A percentile compares a stretch with the other conserved stretches of the same genome.
phyloP scores from a whole-genome alignment of 208 protist genomes.

The Trichomonas vaginalis region DNA sequence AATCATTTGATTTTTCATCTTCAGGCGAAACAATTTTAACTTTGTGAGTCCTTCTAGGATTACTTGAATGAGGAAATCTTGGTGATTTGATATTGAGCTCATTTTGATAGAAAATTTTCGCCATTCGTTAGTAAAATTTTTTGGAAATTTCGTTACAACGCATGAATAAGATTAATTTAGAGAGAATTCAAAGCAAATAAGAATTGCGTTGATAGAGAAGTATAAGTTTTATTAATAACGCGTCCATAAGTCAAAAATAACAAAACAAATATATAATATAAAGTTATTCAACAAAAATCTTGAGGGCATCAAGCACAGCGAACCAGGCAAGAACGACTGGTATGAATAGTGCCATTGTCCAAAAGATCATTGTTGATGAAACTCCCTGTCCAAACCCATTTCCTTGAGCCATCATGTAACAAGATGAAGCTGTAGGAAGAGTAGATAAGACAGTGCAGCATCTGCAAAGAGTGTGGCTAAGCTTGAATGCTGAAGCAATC shows the following conservation, averaged over 20 bases:
- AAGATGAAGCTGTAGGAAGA: background rate
- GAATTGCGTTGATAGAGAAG: too few species aligned
- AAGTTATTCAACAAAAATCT: too few species aligned
- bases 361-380: conserved; percentile 7
- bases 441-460: background rate
- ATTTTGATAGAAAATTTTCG: background rate
- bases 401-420: background rate
- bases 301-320: background rate
- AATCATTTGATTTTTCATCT: too few species aligned
- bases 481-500: background rate
- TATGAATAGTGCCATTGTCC: background rate
- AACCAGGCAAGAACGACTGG: background rate
- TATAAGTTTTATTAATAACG: too few species aligned
- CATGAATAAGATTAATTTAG: too few species aligned
- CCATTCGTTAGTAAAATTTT: background rate
- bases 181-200: too few species aligned
- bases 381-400: background rate
- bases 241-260: too few species aligned
- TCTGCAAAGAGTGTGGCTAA: background rate
- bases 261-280: too few species aligned
- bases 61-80: background rate
- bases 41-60: background rate
- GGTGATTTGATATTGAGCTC: background rate
- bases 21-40: background rate
- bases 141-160: background rate